Conservation (phyloP, 306 rosid genomes). For the Quercus parvula region DNA sequence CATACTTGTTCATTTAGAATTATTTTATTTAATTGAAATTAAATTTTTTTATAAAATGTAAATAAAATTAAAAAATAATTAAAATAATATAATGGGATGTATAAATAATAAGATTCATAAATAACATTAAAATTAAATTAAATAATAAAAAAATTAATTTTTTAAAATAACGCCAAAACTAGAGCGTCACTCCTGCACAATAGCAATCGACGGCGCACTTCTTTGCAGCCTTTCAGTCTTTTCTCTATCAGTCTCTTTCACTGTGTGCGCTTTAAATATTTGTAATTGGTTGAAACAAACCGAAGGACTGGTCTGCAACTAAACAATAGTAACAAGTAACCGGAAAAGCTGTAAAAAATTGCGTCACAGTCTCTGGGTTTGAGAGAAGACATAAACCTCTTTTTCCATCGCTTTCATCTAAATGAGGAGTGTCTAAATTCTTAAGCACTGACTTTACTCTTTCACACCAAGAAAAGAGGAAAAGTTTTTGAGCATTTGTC, state of each 20-base stretch:
- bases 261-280: not conserved
- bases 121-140: too few relatives aligned
- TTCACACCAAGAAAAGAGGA: not conserved
- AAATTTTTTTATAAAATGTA: accelerated
- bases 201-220: not conserved
- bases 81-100: accelerated
- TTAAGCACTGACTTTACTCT: not conserved
- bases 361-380: constrained; percentile 13
- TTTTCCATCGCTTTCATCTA: not conserved
- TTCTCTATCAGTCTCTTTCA: not conserved
- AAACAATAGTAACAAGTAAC: not conserved
- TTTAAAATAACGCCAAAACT: too few relatives aligned
- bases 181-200: not conserved
- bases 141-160: accelerated
- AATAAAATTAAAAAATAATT: too few relatives aligned
- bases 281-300: not conserved
- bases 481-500: not conserved
- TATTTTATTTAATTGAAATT: accelerated
- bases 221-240: not conserved
- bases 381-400: constrained; percentile 14
- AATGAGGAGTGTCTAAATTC: not conserved
- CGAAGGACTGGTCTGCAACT: not conserved
- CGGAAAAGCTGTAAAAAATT: constrained; percentile 3
- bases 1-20: accelerated
- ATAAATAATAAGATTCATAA: accelerated